Conservation (phyloP, 306 rosid genomes). For the Inga oerstediana region DNA sequence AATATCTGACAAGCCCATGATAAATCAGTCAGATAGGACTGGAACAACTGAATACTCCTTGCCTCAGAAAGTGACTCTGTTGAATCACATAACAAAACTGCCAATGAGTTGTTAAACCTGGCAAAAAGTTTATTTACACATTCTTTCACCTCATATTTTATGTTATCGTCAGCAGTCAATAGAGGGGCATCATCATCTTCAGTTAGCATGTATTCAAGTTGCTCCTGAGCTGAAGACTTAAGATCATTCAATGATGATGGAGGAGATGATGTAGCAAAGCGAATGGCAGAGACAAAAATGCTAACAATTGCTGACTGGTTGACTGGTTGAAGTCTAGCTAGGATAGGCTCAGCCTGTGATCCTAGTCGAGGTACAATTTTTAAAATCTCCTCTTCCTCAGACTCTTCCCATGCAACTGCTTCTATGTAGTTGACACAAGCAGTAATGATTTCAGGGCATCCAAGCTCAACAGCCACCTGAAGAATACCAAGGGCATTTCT, state of each 20-base stretch:
- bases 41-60: conserved; percentile 53
- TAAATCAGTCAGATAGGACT: conserved; percentile 67
- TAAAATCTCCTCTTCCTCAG: conserved; percentile 93
- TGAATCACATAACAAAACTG: conserved; percentile 53
- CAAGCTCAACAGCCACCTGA: conserved; percentile 77
- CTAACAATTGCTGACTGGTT: conserved; percentile 53
- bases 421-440: conserved; percentile 85
- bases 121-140: conserved; percentile 63
- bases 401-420: conserved; percentile 94
- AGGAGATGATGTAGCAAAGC: conserved; percentile 81
- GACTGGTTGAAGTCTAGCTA: conserved; percentile 93
- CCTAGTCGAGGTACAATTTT: conserved; percentile 79
- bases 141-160: conserved; percentile 69
- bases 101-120: conserved; percentile 57
- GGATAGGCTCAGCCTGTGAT: conserved; percentile 66
- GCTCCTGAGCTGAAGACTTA: conserved; percentile 90
- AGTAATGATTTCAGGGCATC: conserved; percentile 64
- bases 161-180: conserved; percentile 61
- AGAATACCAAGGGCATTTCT: conserved; percentile 81
- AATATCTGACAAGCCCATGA: conserved; percentile 80
- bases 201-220: conserved; percentile 91
- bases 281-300: conserved; percentile 71
- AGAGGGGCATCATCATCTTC: conserved; percentile 92
- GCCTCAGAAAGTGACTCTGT: conserved; percentile 48
- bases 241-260: conserved; percentile 62